Base-by-base conservation (phyloP, 306 rosid species). In the Carpinus fangiana region DNA sequence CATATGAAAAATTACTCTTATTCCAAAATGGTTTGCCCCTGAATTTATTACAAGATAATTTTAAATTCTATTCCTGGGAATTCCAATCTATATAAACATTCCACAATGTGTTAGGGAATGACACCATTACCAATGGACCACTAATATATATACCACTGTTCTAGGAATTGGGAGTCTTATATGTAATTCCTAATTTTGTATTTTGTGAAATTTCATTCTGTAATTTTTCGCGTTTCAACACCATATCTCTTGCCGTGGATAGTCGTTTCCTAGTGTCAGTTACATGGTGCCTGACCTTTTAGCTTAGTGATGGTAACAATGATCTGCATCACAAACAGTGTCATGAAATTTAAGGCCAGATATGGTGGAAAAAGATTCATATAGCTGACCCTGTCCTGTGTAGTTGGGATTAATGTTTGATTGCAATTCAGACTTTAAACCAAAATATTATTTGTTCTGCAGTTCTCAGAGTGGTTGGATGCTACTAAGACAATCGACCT, bases 401-500 rank as follows among this genome's bases (percentile, higher is more conserved):
- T 10, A 18, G 23, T 9, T 34, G 16, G n/a, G 45, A 31, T 62
- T 14, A 34, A 62, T 62, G 45, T 20, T 31, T 31, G n/a, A n/a
- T 5, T 62, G 45, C 43, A 28, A 13, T 41, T 36, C 53, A 28
- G 11, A 72, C 23, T 50, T 62, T 17, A 8, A 7, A 59, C 72
- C 28, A 50, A 47, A 66, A 2, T 34, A 34, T 51, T 20, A 16
- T 60, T 13, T 73, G 57, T 54, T 64, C 45, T 73, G 73, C 70
- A 79, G 75, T 12, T 80, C 26, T 80, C 74, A 23, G 38, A 52
- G 70, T 73, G 73, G 83, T 18, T 80, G 78, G 79, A 56, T 57
- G 31, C 74, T 18, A 36, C 46, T 3, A 73, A 54, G 46, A 74
- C 41, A 23, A 28, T 73, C 54, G 53, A 65, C 5, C 41, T 43